phyloP scores from a whole-genome alignment of 1,284 basidiomycete genomes.

The Puccinia polysora region DNA sequence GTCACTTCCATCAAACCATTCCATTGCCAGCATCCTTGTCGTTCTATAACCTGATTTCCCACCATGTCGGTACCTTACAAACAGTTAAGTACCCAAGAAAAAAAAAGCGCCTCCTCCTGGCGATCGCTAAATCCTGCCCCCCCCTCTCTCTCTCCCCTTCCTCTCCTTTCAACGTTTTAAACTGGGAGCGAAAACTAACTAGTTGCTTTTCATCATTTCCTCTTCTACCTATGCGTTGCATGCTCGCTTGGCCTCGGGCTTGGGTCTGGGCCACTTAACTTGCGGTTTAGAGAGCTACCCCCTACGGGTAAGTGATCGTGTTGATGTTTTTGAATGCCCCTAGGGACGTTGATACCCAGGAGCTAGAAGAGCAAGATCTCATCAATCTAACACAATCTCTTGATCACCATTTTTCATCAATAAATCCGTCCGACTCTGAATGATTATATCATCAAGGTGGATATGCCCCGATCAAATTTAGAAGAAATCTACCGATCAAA shows the following conservation, averaged over 20 bases:
- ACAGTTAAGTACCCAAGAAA: conserved; percentile 40
- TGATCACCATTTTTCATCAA: neutral
- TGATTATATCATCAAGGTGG: conserved; percentile 61
- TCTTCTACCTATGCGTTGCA: neutral
- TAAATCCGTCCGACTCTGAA: neutral
- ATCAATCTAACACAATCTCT: neutral
- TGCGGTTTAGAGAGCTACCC: conserved; percentile 26
- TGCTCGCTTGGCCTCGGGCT: too few species aligned
- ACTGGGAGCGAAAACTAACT: neutral
- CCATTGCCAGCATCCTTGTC: too few species aligned
- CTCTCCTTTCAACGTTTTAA: neutral
- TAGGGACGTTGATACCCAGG: neutral
- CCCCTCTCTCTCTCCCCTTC: neutral
- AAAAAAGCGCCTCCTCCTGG: too few species aligned
- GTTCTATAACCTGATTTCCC: too few species aligned
- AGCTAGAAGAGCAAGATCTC: too few species aligned
- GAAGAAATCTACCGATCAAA: conserved; percentile 86
- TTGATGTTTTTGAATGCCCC: neutral
- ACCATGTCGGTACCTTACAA: conserved; percentile 41
- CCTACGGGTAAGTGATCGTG: conserved; percentile 16
- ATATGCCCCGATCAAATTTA: conserved; percentile 89
- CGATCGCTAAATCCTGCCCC: too few species aligned
- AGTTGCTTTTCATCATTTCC: neutral
- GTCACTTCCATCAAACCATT: too few species aligned
- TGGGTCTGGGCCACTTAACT: too few species aligned